phyloP scores from a whole-genome alignment of 192 early-diverging fungal species.

The Coemansia erecta region DNA sequence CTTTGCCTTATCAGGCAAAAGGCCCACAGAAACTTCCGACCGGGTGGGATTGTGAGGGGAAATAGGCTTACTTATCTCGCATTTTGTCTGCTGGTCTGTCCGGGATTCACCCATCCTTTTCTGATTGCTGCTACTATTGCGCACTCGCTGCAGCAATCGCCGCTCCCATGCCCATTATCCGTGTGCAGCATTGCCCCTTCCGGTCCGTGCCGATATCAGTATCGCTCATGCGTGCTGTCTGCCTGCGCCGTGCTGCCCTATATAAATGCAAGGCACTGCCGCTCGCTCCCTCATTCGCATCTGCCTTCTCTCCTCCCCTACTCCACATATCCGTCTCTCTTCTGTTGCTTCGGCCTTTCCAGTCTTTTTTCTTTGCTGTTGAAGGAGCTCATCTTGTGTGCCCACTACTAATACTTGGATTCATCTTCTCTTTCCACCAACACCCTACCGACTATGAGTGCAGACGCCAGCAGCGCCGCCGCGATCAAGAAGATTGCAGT shows the following conservation, averaged over 20 bases:
- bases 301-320: not conserved
- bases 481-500: slow-evolving; percentile 65
- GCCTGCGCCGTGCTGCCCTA: not conserved
- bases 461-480: slow-evolving; percentile 39
- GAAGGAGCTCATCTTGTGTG: too few species aligned
- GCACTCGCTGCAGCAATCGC: not conserved
- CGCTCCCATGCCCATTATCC: not conserved
- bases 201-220: slow-evolving; percentile 7
- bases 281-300: not conserved
- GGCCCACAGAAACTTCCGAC: slow-evolving; percentile 5
- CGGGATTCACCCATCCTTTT: slow-evolving; percentile 5
- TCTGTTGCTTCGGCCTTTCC: too few species aligned
- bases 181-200: not conserved
- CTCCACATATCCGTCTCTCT: not conserved
- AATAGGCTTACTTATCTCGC: too few species aligned
- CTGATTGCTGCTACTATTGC: not conserved
- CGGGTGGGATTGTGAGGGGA: too few species aligned
- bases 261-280: not conserved
- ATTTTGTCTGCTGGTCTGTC: slow-evolving; percentile 1
- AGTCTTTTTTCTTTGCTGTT: too few species aligned
- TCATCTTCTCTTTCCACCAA: too few species aligned
- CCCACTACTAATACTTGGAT: too few species aligned
- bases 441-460: slow-evolving; percentile 26
- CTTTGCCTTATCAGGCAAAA: not conserved
- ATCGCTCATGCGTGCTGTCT: not conserved